Evolutionary conservation across 2,329 filamentous ascomycete species (phyloP).

Genomic region (Beauveria sp.): DNA sequence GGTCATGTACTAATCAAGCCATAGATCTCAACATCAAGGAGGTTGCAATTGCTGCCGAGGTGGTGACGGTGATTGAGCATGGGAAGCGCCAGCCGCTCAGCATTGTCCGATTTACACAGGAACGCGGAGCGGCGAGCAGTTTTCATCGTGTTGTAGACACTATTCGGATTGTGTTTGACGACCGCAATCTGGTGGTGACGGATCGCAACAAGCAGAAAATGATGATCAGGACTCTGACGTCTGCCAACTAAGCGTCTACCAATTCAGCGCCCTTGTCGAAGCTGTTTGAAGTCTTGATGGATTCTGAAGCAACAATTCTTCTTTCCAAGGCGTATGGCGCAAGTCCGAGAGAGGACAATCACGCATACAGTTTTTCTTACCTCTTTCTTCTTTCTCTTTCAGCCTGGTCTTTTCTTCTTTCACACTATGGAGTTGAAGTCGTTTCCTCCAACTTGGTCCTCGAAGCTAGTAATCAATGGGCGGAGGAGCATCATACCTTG

Average conservation of each 20-base stretch:
- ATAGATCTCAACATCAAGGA: slow-evolving; percentile 74
- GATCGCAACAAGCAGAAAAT: slow-evolving; percentile 61
- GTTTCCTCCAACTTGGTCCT: not conserved
- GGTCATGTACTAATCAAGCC: not conserved
- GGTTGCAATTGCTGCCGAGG: slow-evolving; percentile 78
- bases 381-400: not conserved
- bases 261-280: not conserved
- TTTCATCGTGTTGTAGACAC: slow-evolving; percentile 79
- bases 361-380: not conserved
- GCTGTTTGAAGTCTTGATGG: not conserved
- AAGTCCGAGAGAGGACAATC: not conserved
- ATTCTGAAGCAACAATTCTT: not conserved
- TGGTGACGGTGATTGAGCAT: slow-evolving; percentile 85
- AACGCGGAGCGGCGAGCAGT: slow-evolving; percentile 82
- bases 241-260: slow-evolving; percentile 24
- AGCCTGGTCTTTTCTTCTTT: not conserved
- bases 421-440: not conserved
- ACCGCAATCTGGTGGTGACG: slow-evolving; percentile 58
- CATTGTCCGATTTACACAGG: slow-evolving; percentile 80
- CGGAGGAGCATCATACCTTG: not conserved
- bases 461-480: slow-evolving; percentile 9
- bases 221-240: slow-evolving; percentile 63
- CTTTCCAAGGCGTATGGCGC: slow-evolving; percentile 2
- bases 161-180: slow-evolving; percentile 60
- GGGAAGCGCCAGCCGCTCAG: slow-evolving; percentile 68